Conservation (phyloP, 2,329 filamentous ascomycete genomes). For the Fusarium sacchari region DNA sequence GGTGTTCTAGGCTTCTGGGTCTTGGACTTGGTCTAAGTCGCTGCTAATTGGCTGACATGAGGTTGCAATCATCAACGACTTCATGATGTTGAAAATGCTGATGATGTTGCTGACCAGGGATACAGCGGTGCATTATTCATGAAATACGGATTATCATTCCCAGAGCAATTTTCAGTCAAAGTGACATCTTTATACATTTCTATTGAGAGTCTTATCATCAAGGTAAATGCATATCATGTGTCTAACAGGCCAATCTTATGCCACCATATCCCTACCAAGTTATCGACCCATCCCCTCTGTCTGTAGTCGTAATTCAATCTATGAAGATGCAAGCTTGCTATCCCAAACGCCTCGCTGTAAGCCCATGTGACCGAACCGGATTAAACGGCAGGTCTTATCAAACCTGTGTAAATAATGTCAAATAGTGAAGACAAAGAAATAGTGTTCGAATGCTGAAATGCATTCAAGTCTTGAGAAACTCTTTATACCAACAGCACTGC, state of each 20-base stretch:
- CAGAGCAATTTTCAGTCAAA: neutral
- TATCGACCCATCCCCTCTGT: neutral
- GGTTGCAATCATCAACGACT: slow-evolving; percentile 19
- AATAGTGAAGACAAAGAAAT: slow-evolving; percentile 22
- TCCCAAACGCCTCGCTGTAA: slow-evolving; percentile 42
- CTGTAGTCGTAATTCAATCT: slow-evolving; percentile 6
- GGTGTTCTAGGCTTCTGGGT: neutral
- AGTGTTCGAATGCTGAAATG: neutral
- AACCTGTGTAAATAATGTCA: slow-evolving; percentile 19
- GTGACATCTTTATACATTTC: slow-evolving; percentile 8
- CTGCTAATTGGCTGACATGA: slow-evolving; percentile 34
- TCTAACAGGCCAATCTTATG: slow-evolving; percentile 12
- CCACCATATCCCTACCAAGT: neutral
- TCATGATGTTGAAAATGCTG: slow-evolving; percentile 30
- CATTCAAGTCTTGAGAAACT: neutral
- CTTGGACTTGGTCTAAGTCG: neutral
- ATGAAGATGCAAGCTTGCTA: slow-evolving; percentile 19
- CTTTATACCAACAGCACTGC: slow-evolving; percentile 51
- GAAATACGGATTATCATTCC: neutral
- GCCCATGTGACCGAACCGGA: slow-evolving; percentile 24
- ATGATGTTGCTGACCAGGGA: neutral
- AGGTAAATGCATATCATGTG: neutral
- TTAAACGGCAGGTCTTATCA: slow-evolving; percentile 18
- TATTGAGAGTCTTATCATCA: slow-evolving; percentile 28
- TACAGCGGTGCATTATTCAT: neutral